Evolutionary conservation across 306 rosid species (phyloP).

Genomic region (Cicer chorassanicum): DNA sequence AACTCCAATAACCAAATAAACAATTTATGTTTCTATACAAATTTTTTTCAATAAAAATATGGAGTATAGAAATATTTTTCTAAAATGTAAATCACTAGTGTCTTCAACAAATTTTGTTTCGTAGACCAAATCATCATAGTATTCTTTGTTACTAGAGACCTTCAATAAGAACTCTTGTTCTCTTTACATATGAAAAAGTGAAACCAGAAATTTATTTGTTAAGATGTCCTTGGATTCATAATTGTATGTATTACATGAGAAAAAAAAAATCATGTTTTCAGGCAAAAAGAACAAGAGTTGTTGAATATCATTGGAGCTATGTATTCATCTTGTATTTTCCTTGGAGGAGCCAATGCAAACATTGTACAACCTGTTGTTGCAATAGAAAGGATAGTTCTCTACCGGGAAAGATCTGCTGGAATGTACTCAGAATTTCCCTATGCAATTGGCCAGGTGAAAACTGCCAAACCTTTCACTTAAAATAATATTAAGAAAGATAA

Average conservation of each 20-base stretch:
- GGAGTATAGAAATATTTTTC: background rate
- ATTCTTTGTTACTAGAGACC: too few relatives aligned
- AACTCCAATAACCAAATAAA: background rate
- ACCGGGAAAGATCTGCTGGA: constrained; percentile 85
- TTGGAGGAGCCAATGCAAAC: constrained; percentile 59
- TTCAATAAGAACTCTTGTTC: background rate
- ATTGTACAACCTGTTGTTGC: constrained; percentile 70
- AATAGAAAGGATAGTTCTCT: constrained; percentile 73
- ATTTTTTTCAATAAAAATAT: background rate
- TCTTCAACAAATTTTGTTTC: too few relatives aligned
- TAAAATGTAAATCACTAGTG: too few relatives aligned
- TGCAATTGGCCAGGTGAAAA: constrained; percentile 72
- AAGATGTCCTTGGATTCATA: background rate
- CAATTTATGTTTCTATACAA: background rate
- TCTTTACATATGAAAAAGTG: background rate
- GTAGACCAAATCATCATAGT: too few relatives aligned
- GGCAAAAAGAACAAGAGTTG: constrained; percentile 59
- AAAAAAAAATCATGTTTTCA: constrained; percentile 40
- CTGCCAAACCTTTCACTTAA: background rate
- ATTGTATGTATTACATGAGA: background rate
- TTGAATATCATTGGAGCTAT: constrained; percentile 65
- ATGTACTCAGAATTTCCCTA: constrained; percentile 81
- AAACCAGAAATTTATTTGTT: background rate
- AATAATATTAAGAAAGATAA: background rate
- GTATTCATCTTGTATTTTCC: constrained; percentile 69